Conservation (phyloP, 1,139 yeast genomes). For the Magnusiomyces clavatus region DNA sequence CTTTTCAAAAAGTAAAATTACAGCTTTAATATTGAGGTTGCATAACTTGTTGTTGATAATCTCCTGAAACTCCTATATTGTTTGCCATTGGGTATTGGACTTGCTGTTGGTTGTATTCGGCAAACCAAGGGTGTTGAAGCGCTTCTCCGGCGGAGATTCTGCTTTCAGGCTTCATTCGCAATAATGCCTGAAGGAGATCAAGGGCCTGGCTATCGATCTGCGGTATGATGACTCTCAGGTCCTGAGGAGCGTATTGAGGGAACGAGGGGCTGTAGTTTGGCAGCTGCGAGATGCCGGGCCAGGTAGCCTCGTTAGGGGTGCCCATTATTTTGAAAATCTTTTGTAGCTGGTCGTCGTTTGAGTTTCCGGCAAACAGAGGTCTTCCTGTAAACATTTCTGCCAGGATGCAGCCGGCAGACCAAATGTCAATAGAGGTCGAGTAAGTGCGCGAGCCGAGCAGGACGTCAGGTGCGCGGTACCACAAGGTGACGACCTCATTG, state of each 20-base stretch:
- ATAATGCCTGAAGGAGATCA: constrained; percentile 64
- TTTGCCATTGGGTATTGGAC: constrained; percentile 11
- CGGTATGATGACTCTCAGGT: constrained; percentile 69
- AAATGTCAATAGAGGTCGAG: constrained; percentile 92
- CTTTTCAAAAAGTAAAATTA: neutral
- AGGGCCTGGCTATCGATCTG: constrained; percentile 71
- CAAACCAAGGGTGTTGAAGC: constrained; percentile 92
- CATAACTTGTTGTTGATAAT: constrained; percentile 4
- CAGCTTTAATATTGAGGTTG: constrained; percentile 1
- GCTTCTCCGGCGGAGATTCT: constrained; percentile 90
- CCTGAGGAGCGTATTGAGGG: constrained; percentile 75
- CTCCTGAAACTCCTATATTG: constrained; percentile 2
- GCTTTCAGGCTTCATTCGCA: constrained; percentile 89
- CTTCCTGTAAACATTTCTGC: constrained; percentile 99
- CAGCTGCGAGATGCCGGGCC: constrained; percentile 87
- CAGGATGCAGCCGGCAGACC: constrained; percentile 98
- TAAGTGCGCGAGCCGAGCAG: constrained; percentile 90
- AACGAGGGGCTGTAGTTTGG: constrained; percentile 82
- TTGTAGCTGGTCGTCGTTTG: constrained; percentile 88
- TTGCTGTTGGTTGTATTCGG: constrained; percentile 44
- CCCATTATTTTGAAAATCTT: constrained; percentile 92
- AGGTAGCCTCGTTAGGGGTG: constrained; percentile 88
- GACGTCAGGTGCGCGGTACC: constrained; percentile 99
- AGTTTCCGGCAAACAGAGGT: constrained; percentile 92
- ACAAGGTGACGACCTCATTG: constrained; percentile 92